These are phyloP conservation scores for Miscanthus lutarioriparius DNA, from an alignment of 176 grass and related monocot genomes.

Conservation along the genomic window DNA sequence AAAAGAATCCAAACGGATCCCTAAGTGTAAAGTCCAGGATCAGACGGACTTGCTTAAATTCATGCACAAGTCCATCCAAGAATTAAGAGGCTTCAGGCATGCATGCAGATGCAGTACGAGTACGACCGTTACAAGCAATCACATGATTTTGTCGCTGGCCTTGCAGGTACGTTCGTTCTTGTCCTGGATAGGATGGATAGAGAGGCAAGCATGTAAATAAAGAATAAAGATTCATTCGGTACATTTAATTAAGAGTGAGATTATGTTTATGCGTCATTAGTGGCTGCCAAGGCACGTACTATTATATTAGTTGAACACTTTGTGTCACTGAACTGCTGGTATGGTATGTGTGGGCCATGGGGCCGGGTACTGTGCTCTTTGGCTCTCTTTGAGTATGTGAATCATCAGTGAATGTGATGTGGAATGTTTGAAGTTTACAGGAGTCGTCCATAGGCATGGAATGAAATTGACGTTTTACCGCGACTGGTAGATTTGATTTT, in stretches of 20 bases:
- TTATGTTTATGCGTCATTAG: neutral
- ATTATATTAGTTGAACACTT: neutral
- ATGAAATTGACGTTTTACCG: neutral
- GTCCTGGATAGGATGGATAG: neutral
- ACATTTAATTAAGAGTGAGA: neutral
- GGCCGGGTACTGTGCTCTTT: too few relatives aligned
- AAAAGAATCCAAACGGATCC: too few relatives aligned
- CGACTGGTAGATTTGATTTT: neutral
- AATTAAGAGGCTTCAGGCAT: too few relatives aligned
- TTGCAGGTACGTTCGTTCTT: neutral
- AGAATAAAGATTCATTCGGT: neutral
- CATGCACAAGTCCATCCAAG: too few relatives aligned
- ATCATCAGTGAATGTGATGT: too few relatives aligned
- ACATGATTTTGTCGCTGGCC: neutral
- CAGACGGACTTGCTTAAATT: too few relatives aligned
- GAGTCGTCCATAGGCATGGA: neutral
- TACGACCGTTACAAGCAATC: neutral
- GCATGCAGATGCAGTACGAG: too few relatives aligned
- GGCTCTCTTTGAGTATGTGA: too few relatives aligned
- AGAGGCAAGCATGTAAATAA: neutral
- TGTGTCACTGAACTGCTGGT: neutral
- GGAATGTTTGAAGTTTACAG: too few relatives aligned
- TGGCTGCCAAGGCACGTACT: constrained; percentile 7
- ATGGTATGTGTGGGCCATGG: neutral
- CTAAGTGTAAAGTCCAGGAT: too few relatives aligned